These are phyloP conservation scores for Dothidotthia symphoricarpi DNA, from an alignment of 2,329 filamentous ascomycete species.

Conservation along the genomic window DNA sequence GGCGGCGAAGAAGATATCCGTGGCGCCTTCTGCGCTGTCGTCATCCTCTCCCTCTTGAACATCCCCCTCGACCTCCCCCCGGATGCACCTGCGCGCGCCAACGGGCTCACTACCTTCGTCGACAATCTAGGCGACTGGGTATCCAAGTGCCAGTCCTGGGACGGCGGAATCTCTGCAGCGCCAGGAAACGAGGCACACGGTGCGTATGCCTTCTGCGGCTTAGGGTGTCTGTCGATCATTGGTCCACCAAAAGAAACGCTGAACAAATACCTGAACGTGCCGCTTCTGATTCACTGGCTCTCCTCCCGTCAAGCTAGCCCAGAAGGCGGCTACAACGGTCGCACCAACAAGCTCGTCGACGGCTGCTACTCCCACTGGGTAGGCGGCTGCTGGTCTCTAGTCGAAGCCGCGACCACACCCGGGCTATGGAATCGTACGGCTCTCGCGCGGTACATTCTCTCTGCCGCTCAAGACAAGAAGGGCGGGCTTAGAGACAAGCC, in stretches of 20 bases:
- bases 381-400: slow-evolving; percentile 87
- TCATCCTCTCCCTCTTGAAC: slow-evolving; percentile 78
- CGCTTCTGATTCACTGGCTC: slow-evolving; percentile 79
- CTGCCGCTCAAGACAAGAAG: slow-evolving; percentile 75
- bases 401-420: slow-evolving; percentile 68
- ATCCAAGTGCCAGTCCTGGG: slow-evolving; percentile 85
- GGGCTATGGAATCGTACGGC: slow-evolving; percentile 76
- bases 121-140: slow-evolving; percentile 78
- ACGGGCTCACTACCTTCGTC: slow-evolving; percentile 65
- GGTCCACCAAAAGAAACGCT: slow-evolving; percentile 75
- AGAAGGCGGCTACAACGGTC: slow-evolving; percentile 88
- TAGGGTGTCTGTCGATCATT: slow-evolving; percentile 84
- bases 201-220: slow-evolving; percentile 91
- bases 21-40: slow-evolving; percentile 87
- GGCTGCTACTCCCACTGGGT: slow-evolving; percentile 99
- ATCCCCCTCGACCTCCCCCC: slow-evolving; percentile 76
- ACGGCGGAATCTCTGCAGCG: slow-evolving; percentile 85
- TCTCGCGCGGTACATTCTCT: slow-evolving; percentile 83
- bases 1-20: slow-evolving; percentile 91
- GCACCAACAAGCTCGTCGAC: slow-evolving; percentile 96
- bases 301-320: slow-evolving; percentile 85
- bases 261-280: slow-evolving; percentile 72
- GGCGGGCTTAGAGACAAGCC: slow-evolving; percentile 94
- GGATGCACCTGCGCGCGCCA: slow-evolving; percentile 65
- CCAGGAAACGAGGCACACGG: slow-evolving; percentile 92